phyloP scores from a whole-genome alignment of 2,329 filamentous ascomycete species.

The Fusarium sp. region DNA sequence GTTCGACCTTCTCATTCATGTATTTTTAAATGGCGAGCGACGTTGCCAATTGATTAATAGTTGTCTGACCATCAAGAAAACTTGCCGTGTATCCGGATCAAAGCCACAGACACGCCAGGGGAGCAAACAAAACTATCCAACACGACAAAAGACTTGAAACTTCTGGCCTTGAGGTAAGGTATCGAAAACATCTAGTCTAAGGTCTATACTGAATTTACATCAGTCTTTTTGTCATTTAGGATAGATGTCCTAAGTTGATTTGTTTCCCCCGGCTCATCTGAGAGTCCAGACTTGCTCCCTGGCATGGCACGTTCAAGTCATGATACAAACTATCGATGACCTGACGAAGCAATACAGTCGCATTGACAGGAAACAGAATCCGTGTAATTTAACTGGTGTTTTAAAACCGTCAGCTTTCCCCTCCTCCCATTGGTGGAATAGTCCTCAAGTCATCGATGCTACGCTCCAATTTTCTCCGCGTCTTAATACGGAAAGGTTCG shows the following conservation, averaged over 20 bases:
- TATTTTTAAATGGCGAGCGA: background rate
- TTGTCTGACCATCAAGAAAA: fast-evolving
- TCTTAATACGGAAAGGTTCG: constrained; percentile 1
- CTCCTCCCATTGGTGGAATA: background rate
- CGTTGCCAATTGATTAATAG: background rate
- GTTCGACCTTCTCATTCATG: fast-evolving
- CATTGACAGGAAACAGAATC: background rate
- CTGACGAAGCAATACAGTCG: background rate
- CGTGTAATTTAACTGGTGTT: background rate
- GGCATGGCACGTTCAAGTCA: fast-evolving
- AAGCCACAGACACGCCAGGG: background rate
- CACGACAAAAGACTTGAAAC: background rate
- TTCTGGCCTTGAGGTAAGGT: fast-evolving
- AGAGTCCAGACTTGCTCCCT: background rate
- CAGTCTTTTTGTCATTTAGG: background rate
- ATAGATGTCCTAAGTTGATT: too few relatives aligned
- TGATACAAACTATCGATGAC: background rate
- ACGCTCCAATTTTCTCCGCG: background rate
- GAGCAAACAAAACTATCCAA: background rate
- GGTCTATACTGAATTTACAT: fast-evolving
- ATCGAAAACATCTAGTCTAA: fast-evolving
- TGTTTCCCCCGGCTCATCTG: fast-evolving
- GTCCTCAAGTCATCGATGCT: background rate
- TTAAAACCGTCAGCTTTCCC: background rate
- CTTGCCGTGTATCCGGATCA: background rate